phyloP scores from a whole-genome alignment of 495 filamentous ascomycete genomes.

The Penicillium taxi region DNA sequence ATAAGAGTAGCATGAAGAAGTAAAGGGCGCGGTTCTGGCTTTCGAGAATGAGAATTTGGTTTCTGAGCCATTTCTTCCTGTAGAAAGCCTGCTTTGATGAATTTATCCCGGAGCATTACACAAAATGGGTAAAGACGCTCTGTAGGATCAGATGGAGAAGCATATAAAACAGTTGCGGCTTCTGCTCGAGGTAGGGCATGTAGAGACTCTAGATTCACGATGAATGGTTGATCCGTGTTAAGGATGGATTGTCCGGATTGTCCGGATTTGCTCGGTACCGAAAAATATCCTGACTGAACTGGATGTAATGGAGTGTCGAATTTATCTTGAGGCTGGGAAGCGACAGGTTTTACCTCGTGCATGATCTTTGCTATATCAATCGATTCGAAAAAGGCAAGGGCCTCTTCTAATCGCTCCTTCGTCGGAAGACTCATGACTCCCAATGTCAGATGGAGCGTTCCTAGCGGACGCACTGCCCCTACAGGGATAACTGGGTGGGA shows the following conservation, averaged over 20 bases:
- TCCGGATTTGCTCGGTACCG: neutral
- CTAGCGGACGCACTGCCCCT: slow-evolving; percentile 65
- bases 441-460: slow-evolving; percentile 76
- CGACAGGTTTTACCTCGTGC: slow-evolving; percentile 14
- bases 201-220: slow-evolving; percentile 32
- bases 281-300: neutral
- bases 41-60: slow-evolving; percentile 9
- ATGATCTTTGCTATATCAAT: slow-evolving; percentile 50
- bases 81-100: slow-evolving; percentile 56
- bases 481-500: slow-evolving; percentile 36
- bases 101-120: slow-evolving; percentile 48
- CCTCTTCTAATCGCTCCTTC: slow-evolving; percentile 48
- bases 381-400: slow-evolving; percentile 44
- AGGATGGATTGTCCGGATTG: too few relatives aligned
- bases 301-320: neutral
- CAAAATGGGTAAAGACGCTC: slow-evolving; percentile 56
- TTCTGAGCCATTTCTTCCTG: neutral
- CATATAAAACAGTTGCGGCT: slow-evolving; percentile 46
- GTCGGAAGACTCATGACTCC: slow-evolving; percentile 74
- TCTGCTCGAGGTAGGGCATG: slow-evolving; percentile 27
- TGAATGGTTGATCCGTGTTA: slow-evolving; percentile 10
- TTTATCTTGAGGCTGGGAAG: neutral
- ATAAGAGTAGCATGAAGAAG: slow-evolving; percentile 78
- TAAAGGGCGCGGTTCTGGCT: slow-evolving; percentile 46
- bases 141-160: slow-evolving; percentile 48